Evolutionary conservation across 129 eudicot genomes (phyloP).

Genomic region (Chrysanthemum lavandulifolium): DNA sequence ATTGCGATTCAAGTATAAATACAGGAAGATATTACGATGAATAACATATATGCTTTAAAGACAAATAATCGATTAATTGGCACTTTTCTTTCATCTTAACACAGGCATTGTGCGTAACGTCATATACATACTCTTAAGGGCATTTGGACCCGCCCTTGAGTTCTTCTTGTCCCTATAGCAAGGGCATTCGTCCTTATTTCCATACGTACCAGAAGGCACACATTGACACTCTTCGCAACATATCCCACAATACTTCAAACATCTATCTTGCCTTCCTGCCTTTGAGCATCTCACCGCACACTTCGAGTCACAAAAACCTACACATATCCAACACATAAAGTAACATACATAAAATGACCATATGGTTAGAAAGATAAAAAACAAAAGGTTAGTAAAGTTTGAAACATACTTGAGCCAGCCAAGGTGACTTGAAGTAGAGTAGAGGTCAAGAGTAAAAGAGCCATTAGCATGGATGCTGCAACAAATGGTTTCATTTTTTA

Average conservation of each 20-base stretch:
- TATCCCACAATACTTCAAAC: conserved; percentile 74
- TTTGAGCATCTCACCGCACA: conserved; percentile 71
- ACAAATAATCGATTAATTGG: neutral
- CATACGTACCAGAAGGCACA: conserved; percentile 84
- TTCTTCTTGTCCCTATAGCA: conserved; percentile 76
- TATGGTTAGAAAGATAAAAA: neutral
- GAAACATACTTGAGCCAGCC: conserved; percentile 56
- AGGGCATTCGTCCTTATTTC: conserved; percentile 77
- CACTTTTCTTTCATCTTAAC: no score
- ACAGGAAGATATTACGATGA: neutral
- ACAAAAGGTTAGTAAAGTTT: neutral
- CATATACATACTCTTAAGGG: conserved; percentile 37
- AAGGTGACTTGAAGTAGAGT: conserved; percentile 44
- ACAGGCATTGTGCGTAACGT: neutral
- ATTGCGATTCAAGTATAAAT: neutral
- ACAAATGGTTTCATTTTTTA: conserved; percentile 41
- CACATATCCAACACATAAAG: neutral
- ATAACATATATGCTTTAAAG: neutral
- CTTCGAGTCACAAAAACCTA: conserved; percentile 57
- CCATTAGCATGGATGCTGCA: conserved; percentile 34
- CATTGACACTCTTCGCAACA: conserved; percentile 75
- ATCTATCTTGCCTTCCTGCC: conserved; percentile 60
- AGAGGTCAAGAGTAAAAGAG: conserved; percentile 43
- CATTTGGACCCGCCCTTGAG: conserved; percentile 76
- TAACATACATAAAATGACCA: neutral